Evolutionary conservation across 2,329 filamentous ascomycete species (phyloP).

Genomic region (Aschersonia sp.): DNA sequence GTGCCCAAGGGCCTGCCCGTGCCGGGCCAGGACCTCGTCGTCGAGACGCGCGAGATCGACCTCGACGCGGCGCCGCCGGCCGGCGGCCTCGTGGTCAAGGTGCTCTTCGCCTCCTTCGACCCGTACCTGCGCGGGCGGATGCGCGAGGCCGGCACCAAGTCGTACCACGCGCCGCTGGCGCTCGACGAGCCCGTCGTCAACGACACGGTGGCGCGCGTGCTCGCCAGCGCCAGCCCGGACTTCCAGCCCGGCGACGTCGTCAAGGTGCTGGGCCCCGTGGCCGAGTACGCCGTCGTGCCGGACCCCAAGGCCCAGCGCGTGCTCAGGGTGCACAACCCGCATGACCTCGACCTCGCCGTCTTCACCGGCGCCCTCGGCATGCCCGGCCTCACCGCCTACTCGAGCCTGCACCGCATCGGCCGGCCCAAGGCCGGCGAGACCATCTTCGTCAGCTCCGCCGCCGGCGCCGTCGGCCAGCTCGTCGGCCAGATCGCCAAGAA

Average conservation of each 20-base stretch:
- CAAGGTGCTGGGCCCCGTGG: constrained; percentile 38
- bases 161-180: constrained; percentile 37
- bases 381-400: constrained; percentile 55
- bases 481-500: constrained; percentile 76
- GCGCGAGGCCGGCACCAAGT: constrained; percentile 48
- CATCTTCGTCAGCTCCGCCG: constrained; percentile 68
- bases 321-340: constrained; percentile 51
- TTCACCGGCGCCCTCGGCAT: constrained; percentile 57
- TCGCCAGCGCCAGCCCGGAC: constrained; percentile 49
- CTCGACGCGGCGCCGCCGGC: constrained; percentile 42
- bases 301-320: constrained; percentile 25
- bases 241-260: constrained; percentile 57
- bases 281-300: constrained; percentile 52
- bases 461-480: constrained; percentile 68
- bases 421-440: constrained; percentile 53
- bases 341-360: constrained; percentile 47
- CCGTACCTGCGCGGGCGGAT: constrained; percentile 75
- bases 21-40: constrained; percentile 51
- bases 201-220: constrained; percentile 47
- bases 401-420: constrained; percentile 50
- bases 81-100: constrained; percentile 53
- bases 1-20: constrained; percentile 52
- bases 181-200: constrained; percentile 51
- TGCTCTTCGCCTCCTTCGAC: constrained; percentile 64
- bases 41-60: constrained; percentile 57